Conservation (phyloP, 192 early-diverging fungal species). For the Chytriomyces sp. region DNA sequence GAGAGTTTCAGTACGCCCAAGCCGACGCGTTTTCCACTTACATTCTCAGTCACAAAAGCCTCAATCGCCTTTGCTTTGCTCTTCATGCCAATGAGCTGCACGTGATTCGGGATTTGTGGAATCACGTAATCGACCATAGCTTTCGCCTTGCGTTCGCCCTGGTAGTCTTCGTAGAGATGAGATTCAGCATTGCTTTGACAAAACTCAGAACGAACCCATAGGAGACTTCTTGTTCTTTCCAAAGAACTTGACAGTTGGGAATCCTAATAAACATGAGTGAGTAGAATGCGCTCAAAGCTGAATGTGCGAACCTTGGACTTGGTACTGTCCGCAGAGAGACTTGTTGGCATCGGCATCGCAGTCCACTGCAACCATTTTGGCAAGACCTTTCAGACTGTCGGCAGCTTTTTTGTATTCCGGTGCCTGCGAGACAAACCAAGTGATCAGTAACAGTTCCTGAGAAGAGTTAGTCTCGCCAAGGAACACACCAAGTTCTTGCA, state of each 20-base stretch:
- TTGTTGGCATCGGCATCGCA: conserved; percentile 85
- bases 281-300: background rate
- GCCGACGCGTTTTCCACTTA: conserved; percentile 33
- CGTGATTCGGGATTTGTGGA: conserved; percentile 55
- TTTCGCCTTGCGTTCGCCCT: conserved; percentile 73
- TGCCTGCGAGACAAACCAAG: conserved; percentile 39
- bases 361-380: conserved; percentile 85
- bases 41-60: conserved; percentile 31
- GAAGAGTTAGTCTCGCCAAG: too few relatives aligned
- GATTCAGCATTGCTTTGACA: background rate
- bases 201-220: conserved; percentile 19
- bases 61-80: conserved; percentile 36
- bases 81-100: conserved; percentile 55
- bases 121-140: conserved; percentile 67
- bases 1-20: background rate
- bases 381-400: conserved; percentile 78
- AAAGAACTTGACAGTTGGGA: conserved; percentile 87
- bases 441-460: background rate
- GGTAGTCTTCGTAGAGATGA: conserved; percentile 58
- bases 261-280: conserved; percentile 51
- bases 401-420: conserved; percentile 92
- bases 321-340: conserved; percentile 74
- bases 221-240: conserved; percentile 54
- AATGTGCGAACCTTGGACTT: conserved; percentile 67
- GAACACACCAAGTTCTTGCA: conserved; percentile 69